Conservation (phyloP, 78 protist genomes). For the Diacronema lutheri region DNA sequence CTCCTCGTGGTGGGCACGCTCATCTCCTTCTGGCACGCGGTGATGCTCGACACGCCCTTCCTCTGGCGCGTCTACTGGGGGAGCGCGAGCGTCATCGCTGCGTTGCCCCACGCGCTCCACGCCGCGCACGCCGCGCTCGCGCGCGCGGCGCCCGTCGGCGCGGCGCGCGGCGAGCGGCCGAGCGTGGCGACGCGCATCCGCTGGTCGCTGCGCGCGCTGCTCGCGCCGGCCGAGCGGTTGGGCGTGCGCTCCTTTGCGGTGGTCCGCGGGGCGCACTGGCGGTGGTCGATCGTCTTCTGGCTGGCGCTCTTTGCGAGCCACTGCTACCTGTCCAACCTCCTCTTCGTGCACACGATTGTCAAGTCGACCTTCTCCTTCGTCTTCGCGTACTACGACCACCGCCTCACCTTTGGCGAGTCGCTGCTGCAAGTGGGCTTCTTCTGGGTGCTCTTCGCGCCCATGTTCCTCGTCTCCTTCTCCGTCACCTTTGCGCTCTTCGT, state of each 20-base stretch:
- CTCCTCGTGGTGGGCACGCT: background rate
- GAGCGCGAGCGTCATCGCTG: too few species aligned
- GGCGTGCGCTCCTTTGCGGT: too few species aligned
- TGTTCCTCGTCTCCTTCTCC: background rate
- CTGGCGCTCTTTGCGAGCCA: background rate
- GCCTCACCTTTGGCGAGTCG: background rate
- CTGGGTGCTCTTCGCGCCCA: background rate
- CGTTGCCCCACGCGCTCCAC: too few species aligned
- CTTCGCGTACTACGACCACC: background rate
- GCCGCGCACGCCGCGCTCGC: too few species aligned
- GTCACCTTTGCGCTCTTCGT: background rate
- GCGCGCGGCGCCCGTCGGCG: too few species aligned
- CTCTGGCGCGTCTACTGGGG: too few species aligned
- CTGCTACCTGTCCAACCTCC: background rate
- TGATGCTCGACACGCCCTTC: too few species aligned
- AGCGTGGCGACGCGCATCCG: too few species aligned
- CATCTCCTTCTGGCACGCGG: background rate
- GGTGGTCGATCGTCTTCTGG: background rate
- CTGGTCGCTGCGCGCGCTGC: too few species aligned
- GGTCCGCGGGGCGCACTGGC: too few species aligned
- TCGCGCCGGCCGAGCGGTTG: too few species aligned
- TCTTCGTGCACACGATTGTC: background rate
- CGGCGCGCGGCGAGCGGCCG: too few species aligned
- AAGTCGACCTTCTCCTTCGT: background rate
- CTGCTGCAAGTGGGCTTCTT: background rate